Evolutionary conservation across 306 rosid genomes (phyloP).

Genomic region (Vigna angularis): DNA sequence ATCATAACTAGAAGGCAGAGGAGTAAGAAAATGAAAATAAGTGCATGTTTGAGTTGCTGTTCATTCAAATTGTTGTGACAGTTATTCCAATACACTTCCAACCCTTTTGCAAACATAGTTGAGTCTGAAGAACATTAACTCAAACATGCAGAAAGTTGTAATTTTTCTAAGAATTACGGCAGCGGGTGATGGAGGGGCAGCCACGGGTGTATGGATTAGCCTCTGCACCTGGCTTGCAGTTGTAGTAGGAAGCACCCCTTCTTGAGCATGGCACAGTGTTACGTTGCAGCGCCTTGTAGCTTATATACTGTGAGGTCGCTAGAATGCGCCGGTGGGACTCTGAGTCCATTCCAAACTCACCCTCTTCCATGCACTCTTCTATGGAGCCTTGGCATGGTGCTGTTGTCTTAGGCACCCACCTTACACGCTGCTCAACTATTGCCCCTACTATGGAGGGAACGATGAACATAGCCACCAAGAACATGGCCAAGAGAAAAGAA

Average conservation of each 20-base stretch:
- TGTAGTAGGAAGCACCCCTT: conserved; percentile 86
- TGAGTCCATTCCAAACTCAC: conserved; percentile 59
- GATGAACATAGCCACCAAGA: conserved; percentile 36
- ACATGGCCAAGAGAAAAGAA: conserved; percentile 40
- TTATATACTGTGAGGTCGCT: conserved; percentile 75
- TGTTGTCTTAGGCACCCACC: conserved; percentile 52
- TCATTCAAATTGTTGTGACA: background rate
- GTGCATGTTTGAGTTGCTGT: background rate
- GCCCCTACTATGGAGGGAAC: conserved; percentile 23
- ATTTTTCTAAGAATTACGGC: conserved; percentile 55
- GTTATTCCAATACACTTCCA: too few relatives aligned
- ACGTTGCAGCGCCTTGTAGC: conserved; percentile 75
- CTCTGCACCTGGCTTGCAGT: conserved; percentile 68
- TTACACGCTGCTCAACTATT: conserved; percentile 42
- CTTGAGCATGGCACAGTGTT: conserved; percentile 82
- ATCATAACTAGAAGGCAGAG: conserved; percentile 10
- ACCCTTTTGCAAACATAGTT: too few relatives aligned
- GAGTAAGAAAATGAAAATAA: background rate
- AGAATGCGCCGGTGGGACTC: conserved; percentile 75
- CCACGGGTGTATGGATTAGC: conserved; percentile 88
- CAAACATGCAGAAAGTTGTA: background rate
- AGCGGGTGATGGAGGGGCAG: conserved; percentile 73
- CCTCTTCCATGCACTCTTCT: conserved; percentile 66
- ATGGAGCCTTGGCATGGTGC: conserved; percentile 64
- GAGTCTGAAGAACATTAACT: background rate